Evolutionary conservation across 192 early-diverging fungal genomes (phyloP), one percentile per base, ranked within the genome.

Genomic region (Coemansia sp.): DNA sequence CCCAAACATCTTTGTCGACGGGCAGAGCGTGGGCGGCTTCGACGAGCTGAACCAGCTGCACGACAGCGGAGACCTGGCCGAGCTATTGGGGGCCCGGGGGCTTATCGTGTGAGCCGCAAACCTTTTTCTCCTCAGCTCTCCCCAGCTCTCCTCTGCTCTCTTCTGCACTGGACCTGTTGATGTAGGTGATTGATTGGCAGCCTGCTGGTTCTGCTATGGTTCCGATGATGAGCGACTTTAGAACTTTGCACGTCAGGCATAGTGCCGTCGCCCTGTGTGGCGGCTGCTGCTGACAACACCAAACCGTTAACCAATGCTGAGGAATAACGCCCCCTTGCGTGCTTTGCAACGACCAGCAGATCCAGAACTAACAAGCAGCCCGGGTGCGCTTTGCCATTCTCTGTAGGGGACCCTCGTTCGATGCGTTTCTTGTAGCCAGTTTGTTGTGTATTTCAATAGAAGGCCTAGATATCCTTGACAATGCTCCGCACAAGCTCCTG

Each of bases 1-100:
- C 76, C 86, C 69, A 38, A 88, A 85, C 54, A 77, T 86, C 46
- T 88, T 85, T 60, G 73, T 88, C 40, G 60, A 75, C n/a, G 75
- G 77, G n/a, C 67, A 56, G 22, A 84, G 85, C 60, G 54, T 88
- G 13, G 86, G 84, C 21, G 86, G 85, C 23, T 64, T 64, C 42
- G 81, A 82, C 44, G 79, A 72, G 35, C 64, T 85, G 6, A 43
- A 64, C 1, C 56, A 43, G 2, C 65, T 72, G 29, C 63, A 75
- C 16, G 46, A 48, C 0, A 73, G 51, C 13, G 81, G 81, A 5
- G 78, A 73, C 58, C 47, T 85, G 32, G 58, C 56, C 1, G 62
- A 61, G 28, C 20, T 87, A 41, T 42, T 87, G 5, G 22, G 40
- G 20, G 50, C 53, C 3, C 47, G 48, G 4, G 23, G 51, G 5